Base-by-base conservation (phyloP, 1,139 yeast species). In the Blastobotrys apis region DNA sequence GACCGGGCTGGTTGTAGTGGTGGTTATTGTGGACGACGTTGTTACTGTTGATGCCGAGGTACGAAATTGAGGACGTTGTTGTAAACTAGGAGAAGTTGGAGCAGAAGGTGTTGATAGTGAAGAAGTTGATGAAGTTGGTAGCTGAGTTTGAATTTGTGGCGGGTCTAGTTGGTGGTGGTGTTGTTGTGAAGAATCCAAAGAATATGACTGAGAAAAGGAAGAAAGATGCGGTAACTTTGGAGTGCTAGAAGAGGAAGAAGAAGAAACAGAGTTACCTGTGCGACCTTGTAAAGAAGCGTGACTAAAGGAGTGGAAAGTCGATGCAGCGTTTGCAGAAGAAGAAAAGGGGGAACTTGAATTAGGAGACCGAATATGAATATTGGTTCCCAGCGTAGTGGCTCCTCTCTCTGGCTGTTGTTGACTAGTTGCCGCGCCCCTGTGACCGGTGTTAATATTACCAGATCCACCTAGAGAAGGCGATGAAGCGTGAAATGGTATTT, bases 341-440 rank as follows among this genome's bases (percentile, higher is more conserved):
- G 45, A 37, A 42, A 42, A 42, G 34, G 45, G 45, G 41, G 45
- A 42, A 26, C 37, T 37, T 8, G 41, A 37, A 23, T 37, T 42
- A 37, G 45, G 41, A 31, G 45, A 25, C 37, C 45, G 45, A 33
- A 42, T 42, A 29, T 42, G 45, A 27, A 42, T 42, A 33, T 42
- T 42, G 29, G 45, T 40, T 33, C 43, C 43, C 43, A 39, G 26
- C 6, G 17, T 12, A 5, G 27, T 13, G 8, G 35, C 22, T n/a
- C 4, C 13, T 5, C n/a, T n/a, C n/a, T n/a, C n/a, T n/a, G n/a
- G n/a, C n/a, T n/a, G n/a, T n/a, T n/a, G n/a, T n/a, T n/a, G n/a
- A n/a, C n/a, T n/a, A n/a, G n/a, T n/a, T n/a, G n/a, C n/a, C n/a
- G n/a, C n/a, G n/a, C n/a, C n/a, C n/a, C n/a, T n/a, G n/a, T n/a